A percentile compares a stretch with the other conserved stretches of the same genome.
These are phyloP conservation scores for Epichloe scottii DNA, from an alignment of 2,329 filamentous ascomycete genomes.

Conservation along the genomic window DNA sequence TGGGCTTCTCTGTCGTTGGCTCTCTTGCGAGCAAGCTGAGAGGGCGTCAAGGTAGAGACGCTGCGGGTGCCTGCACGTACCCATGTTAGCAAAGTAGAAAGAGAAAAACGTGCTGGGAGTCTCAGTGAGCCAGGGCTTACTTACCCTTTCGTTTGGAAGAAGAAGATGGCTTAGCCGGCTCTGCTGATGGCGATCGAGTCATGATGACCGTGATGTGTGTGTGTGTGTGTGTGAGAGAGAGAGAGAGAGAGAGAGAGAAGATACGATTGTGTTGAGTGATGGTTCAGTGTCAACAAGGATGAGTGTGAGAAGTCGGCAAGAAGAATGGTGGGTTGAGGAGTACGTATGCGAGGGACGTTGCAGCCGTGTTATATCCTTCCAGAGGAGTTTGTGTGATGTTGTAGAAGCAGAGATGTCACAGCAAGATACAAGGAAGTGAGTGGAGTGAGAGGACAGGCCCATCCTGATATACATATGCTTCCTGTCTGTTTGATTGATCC, in stretches of 20 bases:
- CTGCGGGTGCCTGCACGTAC: conserved; percentile 49
- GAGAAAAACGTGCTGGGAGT: not conserved
- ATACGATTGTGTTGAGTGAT: not conserved
- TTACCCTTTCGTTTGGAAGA: conserved; percentile 32
- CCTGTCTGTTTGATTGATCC: not conserved
- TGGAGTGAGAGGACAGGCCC: conserved; percentile 4
- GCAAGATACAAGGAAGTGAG: not conserved
- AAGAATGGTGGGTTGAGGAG: not conserved
- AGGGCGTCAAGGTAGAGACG: conserved; percentile 76
- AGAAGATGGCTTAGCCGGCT: conserved; percentile 25
- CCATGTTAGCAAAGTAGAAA: not conserved
- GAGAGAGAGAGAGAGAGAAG: too few species aligned
- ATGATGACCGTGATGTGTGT: conserved; percentile 15
- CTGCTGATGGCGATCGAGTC: conserved; percentile 30
- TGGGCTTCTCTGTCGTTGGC: conserved; percentile 88
- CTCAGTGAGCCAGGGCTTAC: conserved; percentile 16
- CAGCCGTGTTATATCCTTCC: not conserved
- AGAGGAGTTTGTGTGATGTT: not conserved
- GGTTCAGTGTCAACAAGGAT: not conserved
- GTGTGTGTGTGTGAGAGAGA: conserved; percentile 5
- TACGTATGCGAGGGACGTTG: not conserved
- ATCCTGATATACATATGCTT: conserved; percentile 4
- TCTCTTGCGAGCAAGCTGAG: conserved; percentile 79
- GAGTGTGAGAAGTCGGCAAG: too few species aligned
- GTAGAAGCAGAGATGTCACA: not conserved